Evolutionary conservation across 2,329 filamentous ascomycete species (phyloP).

Genomic region (Xylariales sp.): DNA sequence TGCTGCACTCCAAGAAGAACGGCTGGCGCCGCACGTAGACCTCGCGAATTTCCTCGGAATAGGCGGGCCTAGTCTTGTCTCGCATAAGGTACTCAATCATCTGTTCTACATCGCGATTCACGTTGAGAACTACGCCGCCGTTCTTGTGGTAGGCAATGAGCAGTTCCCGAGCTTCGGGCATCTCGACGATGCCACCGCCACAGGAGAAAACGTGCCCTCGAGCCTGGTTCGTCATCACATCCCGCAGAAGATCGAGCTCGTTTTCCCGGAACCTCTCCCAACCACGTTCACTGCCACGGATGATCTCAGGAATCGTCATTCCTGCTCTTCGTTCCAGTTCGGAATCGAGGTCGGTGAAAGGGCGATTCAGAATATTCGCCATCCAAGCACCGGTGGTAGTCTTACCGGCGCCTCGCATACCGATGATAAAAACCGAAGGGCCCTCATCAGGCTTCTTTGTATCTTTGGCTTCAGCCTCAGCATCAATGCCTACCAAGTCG

Average conservation of each 20-base stretch:
- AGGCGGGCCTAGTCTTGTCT: conserved; percentile 88
- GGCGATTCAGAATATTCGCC: conserved; percentile 66
- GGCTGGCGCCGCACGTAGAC: conserved; percentile 87
- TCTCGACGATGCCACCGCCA: conserved; percentile 90
- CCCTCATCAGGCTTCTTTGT: conserved; percentile 35
- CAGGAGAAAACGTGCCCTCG: conserved; percentile 83
- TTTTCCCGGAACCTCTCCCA: conserved; percentile 86
- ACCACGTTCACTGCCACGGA: conserved; percentile 59
- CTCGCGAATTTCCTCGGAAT: conserved; percentile 84
- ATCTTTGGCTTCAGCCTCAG: conserved; percentile 24
- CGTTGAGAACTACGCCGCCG: conserved; percentile 79
- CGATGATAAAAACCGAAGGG: conserved; percentile 85
- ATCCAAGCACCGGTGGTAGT: conserved; percentile 90
- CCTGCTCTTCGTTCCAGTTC: conserved; percentile 73
- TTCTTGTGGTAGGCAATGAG: conserved; percentile 67
- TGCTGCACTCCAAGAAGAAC: conserved; percentile 91
- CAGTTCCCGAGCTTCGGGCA: conserved; percentile 69
- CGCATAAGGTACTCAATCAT: conserved; percentile 84
- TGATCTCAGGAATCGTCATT: conserved; percentile 80
- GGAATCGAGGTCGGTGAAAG: conserved; percentile 80
- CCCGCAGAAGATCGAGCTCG: conserved; percentile 70
- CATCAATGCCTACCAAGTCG: conserved; percentile 69
- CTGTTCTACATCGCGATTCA: conserved; percentile 82
- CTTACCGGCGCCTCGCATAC: conserved; percentile 96
- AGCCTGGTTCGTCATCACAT: conserved; percentile 69